These are phyloP conservation scores for Ustilago loliicola DNA, from an alignment of 1,284 basidiomycete species.

Conservation along the genomic window DNA sequence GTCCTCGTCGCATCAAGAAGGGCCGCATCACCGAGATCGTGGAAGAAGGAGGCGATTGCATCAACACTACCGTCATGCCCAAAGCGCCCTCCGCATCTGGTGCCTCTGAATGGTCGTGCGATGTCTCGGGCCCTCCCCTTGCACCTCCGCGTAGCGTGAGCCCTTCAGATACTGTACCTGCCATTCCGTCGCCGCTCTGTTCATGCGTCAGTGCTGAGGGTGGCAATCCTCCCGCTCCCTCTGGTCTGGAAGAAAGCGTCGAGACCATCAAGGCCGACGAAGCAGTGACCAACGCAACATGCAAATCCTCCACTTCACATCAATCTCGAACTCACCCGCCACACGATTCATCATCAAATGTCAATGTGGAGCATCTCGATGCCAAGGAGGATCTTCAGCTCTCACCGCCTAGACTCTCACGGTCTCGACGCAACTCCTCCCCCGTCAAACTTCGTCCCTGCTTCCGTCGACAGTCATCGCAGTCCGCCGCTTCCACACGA, in stretches of 20 bases:
- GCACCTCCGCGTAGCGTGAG: constrained; percentile 53
- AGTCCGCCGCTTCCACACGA: constrained; percentile 39
- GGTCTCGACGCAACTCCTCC: constrained; percentile 52
- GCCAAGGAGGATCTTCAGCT: not conserved
- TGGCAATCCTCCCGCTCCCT: not conserved
- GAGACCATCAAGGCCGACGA: constrained; percentile 44
- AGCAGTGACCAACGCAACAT: not conserved
- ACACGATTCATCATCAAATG: not conserved
- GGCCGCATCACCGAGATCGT: constrained; percentile 65
- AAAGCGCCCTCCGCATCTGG: constrained; percentile 26
- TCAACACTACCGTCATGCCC: constrained; percentile 56
- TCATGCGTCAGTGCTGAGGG: constrained; percentile 50
- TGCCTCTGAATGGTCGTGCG: constrained; percentile 48
- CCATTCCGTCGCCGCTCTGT: constrained; percentile 63
- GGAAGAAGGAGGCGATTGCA: constrained; percentile 58
- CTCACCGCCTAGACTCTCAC: constrained; percentile 38
- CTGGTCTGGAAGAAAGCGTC: constrained; percentile 50
- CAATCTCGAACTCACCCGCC: not conserved
- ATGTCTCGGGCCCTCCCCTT: constrained; percentile 55
- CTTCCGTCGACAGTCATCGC: constrained; percentile 56
- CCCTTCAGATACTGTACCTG: constrained; percentile 63
- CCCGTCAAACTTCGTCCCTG: constrained; percentile 64
- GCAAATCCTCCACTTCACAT: not conserved
- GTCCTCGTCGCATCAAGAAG: constrained; percentile 53
- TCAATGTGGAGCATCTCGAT: not conserved